These are phyloP conservation scores for Alloteropsis semialata DNA, from an alignment of 176 grass and related monocot genomes.

Conservation along the genomic window DNA sequence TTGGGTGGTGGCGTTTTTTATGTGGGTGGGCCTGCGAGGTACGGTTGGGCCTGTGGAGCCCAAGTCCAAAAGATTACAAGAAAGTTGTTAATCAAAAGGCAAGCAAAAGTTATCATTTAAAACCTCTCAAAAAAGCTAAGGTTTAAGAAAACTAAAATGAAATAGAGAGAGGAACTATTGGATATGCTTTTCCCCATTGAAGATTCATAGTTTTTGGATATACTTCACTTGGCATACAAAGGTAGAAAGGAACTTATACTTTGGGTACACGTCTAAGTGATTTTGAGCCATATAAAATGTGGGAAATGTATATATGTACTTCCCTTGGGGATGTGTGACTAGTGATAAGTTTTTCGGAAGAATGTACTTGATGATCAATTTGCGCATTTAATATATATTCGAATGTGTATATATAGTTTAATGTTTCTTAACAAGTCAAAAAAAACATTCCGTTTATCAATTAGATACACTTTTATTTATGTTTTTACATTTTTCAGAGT, in stretches of 20 bases:
- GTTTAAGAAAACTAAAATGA: not conserved
- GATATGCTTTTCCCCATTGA: not conserved
- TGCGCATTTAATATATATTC: not conserved
- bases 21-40: slow-evolving; percentile 2
- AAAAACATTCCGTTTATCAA: too few species aligned
- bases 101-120: not conserved
- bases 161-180: not conserved
- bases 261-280: not conserved
- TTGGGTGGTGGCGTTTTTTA: not conserved
- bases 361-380: not conserved
- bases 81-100: not conserved
- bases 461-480: too few species aligned
- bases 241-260: not conserved
- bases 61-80: not conserved
- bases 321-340: too few species aligned
- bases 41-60: slow-evolving; percentile 8
- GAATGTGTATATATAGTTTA: not conserved
- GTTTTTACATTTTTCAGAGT: too few species aligned
- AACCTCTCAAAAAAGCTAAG: not conserved
- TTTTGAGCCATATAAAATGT: not conserved
- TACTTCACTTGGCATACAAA: not conserved
- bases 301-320: too few species aligned
- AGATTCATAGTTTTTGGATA: not conserved
- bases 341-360: too few species aligned
- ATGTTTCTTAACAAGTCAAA: too few species aligned